Evolutionary conservation across 352 stramenopile species (phyloP), one percentile per base, ranked within the genome.

Genomic region (Globisporangium alternatum): DNA sequence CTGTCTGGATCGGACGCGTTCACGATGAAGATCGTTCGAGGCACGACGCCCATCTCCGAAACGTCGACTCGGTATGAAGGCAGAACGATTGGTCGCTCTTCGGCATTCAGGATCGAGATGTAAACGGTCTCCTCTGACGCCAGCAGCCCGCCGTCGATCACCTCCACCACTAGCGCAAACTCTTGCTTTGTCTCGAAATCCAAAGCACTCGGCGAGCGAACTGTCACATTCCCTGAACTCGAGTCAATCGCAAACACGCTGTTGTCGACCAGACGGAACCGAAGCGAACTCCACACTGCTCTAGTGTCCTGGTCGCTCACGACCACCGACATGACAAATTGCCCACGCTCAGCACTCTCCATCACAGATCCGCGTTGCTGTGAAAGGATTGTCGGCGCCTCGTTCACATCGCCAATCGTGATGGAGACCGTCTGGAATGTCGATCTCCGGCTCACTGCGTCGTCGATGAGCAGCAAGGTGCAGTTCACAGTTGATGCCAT

Each of bases 1-100:
- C 69, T 70, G 21, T 89, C 80, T 2, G 77, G 80, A 45, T 89
- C 80, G 0, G 70, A 74, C 2, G 75, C 75, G 49, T 85, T 83
- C 0, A 85, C 52, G 7, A 76, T 60, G 22, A 80, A 70, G 1
- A 89, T 28, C 6, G 64, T 72, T 8, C 72, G 71, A 19, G 80
- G 80, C 43, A 69, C 67, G 7, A 33, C 51, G 15, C 68, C 76
- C 57, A 85, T 85, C 43, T 89, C 80, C n/a, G 21, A 13, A 15
- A 48, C 25, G 22, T 55, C 48, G 17, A 64, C 12, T 3, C 12
- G 59, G 25, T 52, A 58, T 9, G 59, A 47, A 21, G 59, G 47
- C 3, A 45, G 49, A n/a, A 64, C 35, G 13, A 41, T 2, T 2
- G 59, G 59, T 4, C 45, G 47, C 33, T 64, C 59, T 6, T 57